These are phyloP conservation scores for Candida nemodendra DNA, from an alignment of 805 yeast genomes.

Conservation along the genomic window DNA sequence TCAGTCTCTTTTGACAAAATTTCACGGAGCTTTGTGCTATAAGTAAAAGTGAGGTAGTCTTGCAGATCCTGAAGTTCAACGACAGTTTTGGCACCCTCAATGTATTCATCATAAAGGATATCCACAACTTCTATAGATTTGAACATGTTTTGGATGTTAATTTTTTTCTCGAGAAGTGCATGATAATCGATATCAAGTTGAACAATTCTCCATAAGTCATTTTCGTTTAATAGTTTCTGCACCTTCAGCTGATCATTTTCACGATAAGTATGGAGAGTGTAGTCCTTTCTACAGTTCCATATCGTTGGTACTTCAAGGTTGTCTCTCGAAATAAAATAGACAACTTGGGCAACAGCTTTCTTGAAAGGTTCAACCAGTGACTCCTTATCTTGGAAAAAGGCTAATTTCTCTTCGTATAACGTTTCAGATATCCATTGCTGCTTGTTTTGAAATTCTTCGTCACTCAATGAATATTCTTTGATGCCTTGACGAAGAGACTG, in stretches of 20 bases:
- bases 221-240: conserved; percentile 62
- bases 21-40: conserved; percentile 58
- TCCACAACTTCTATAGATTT: conserved; percentile 57
- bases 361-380: conserved; percentile 51
- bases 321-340: conserved; percentile 71
- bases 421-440: conserved; percentile 77
- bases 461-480: conserved; percentile 64
- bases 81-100: conserved; percentile 56
- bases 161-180: conserved; percentile 72
- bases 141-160: conserved; percentile 52
- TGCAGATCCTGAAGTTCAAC: conserved; percentile 84
- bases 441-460: conserved; percentile 68
- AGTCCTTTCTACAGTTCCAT: conserved; percentile 94
- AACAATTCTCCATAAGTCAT: conserved; percentile 90
- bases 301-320: conserved; percentile 90
- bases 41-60: conserved; percentile 76
- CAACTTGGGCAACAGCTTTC: conserved; percentile 68
- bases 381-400: conserved; percentile 36
- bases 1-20: conserved; percentile 20
- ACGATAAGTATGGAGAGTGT: conserved; percentile 55
- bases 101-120: conserved; percentile 52
- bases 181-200: conserved; percentile 87
- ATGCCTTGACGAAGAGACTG: conserved; percentile 73
- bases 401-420: conserved; percentile 55
- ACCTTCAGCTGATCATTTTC: conserved; percentile 42